Evolutionary conservation across 2,329 filamentous ascomycete species (phyloP).

Genomic region (Penicillium expansum): DNA sequence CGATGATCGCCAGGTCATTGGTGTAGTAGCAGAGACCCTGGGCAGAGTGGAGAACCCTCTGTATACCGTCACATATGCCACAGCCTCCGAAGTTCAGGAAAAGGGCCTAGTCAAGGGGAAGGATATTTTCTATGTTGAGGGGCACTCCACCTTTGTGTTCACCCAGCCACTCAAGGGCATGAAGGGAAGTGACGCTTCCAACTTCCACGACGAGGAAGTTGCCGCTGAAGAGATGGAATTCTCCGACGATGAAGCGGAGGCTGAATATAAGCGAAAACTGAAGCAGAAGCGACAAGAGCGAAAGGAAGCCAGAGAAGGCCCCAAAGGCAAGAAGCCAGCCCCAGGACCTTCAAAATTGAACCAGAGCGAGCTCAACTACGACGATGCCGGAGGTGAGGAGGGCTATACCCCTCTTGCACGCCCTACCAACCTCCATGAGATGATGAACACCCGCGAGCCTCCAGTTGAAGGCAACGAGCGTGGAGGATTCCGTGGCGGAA

Average conservation of each 20-base stretch:
- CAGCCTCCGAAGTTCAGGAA: constrained; percentile 64
- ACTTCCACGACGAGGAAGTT: constrained; percentile 90
- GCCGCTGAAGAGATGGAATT: constrained; percentile 86
- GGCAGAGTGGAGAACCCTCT: constrained; percentile 81
- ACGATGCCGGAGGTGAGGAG: constrained; percentile 56
- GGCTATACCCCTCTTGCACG: constrained; percentile 68
- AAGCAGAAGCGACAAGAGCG: constrained; percentile 65
- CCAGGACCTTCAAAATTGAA: constrained; percentile 41
- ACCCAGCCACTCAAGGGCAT: constrained; percentile 73
- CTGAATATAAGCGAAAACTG: constrained; percentile 68
- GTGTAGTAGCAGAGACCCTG: constrained; percentile 78
- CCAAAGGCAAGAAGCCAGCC: constrained; percentile 35
- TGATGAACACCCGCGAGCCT: constrained; percentile 44
- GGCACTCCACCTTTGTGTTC: constrained; percentile 79
- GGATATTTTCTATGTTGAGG: constrained; percentile 74
- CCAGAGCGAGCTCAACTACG: constrained; percentile 59
- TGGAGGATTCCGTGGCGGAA: constrained; percentile 44
- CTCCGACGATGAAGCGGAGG: constrained; percentile 93
- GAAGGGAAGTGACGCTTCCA: constrained; percentile 92
- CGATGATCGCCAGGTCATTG: constrained; percentile 71
- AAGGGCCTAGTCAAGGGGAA: constrained; percentile 67
- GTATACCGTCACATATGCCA: constrained; percentile 77
- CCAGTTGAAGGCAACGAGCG: constrained; percentile 37
- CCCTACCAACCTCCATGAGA: constrained; percentile 60
- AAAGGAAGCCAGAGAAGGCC: constrained; percentile 48